Conservation (phyloP, 2,329 filamentous ascomycete species). For the Xylariales sp. region DNA sequence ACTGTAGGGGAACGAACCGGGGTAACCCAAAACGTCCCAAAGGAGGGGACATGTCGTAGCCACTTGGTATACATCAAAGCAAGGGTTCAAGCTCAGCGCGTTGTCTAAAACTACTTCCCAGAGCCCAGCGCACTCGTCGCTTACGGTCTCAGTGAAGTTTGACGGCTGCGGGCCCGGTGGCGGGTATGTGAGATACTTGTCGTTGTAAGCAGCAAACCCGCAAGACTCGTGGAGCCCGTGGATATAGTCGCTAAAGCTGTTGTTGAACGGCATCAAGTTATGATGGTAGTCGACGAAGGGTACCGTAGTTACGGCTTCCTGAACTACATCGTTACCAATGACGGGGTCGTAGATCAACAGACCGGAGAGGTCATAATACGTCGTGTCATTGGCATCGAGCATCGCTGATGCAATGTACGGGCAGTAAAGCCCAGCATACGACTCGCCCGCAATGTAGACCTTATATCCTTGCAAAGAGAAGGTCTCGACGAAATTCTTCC, state of each 20-base stretch:
- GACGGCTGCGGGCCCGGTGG: constrained; percentile 67
- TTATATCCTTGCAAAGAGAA: constrained; percentile 66
- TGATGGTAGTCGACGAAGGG: constrained; percentile 67
- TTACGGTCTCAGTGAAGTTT: constrained; percentile 55
- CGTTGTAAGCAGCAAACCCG: constrained; percentile 67
- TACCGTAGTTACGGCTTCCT: constrained; percentile 59
- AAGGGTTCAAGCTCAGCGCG: constrained; percentile 69
- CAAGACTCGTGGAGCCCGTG: constrained; percentile 62
- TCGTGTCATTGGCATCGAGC: constrained; percentile 58
- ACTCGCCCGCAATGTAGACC: constrained; percentile 66
- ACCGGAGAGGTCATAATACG: constrained; percentile 64
- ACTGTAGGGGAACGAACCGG: constrained; percentile 71
- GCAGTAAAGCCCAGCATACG: constrained; percentile 65
- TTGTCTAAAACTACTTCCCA: constrained; percentile 63
- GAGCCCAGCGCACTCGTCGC: constrained; percentile 63
- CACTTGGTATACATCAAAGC: constrained; percentile 77
- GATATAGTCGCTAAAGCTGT: constrained; percentile 66
- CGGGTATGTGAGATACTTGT: constrained; percentile 70
- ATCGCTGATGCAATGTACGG: constrained; percentile 68
- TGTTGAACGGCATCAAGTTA: constrained; percentile 67
- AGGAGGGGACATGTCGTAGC: constrained; percentile 74
- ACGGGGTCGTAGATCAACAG: constrained; percentile 74
- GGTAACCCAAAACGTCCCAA: constrained; percentile 69
- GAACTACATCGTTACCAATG: constrained; percentile 61
- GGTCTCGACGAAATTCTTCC: constrained; percentile 66